Percentiles rank a stretch among this genome's conserved stretches.
Conservation (phyloP, 306 rosid species). For the Cicer judaicum region DNA sequence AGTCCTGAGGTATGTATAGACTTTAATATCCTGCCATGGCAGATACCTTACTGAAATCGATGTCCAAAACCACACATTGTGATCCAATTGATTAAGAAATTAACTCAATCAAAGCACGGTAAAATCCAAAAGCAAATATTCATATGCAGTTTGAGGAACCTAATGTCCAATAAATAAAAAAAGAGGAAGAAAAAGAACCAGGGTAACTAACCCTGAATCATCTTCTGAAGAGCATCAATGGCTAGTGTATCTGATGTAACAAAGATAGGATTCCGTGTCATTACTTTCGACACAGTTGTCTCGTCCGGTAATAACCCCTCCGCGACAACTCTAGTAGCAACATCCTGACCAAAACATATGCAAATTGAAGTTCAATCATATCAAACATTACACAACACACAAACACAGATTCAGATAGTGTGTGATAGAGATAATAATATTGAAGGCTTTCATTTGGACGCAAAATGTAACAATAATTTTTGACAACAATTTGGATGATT, state of each 20-base stretch:
- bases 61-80: neutral
- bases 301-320: slow-evolving; percentile 85
- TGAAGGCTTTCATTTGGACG: no score
- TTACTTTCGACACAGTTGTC: slow-evolving; percentile 76
- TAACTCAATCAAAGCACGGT: neutral
- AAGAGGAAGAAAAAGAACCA: neutral
- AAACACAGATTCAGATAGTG: neutral
- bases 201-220: slow-evolving; percentile 75
- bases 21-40: neutral
- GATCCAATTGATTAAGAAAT: neutral
- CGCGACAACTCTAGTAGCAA: slow-evolving; percentile 78
- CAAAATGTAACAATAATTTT: no score
- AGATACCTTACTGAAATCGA: neutral
- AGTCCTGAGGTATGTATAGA: neutral
- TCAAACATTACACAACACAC: neutral
- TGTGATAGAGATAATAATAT: no score
- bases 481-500: no score
- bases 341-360: slow-evolving; percentile 58
- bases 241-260: slow-evolving; percentile 86
- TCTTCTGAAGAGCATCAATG: slow-evolving; percentile 93
- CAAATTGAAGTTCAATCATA: neutral
- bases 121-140: neutral
- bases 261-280: slow-evolving; percentile 89
- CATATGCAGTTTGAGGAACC: neutral
- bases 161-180: neutral